A percentile compares a stretch with the other conserved stretches of the same genome.
Evolutionary conservation across 352 stramenopile species (phyloP).

Genomic region (Globisporangium sylvaticum): DNA sequence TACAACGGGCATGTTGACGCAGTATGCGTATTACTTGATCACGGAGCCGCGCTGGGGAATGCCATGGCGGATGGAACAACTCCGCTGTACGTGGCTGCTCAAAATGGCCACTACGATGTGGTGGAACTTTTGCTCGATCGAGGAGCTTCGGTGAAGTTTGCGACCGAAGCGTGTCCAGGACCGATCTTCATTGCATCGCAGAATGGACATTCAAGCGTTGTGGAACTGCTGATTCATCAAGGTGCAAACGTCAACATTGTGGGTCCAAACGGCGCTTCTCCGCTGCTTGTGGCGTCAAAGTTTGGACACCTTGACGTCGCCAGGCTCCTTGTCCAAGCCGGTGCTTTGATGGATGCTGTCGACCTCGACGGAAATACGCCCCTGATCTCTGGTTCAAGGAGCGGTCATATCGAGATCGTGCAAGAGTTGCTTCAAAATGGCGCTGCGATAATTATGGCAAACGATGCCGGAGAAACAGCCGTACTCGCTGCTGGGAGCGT

Average conservation of each 20-base stretch:
- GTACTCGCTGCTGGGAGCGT: conserved; percentile 3
- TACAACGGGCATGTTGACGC: neutral
- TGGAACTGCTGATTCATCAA: neutral
- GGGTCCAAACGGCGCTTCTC: neutral
- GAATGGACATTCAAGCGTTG: conserved; percentile 3
- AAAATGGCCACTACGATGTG: neutral
- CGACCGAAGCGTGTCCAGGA: neutral
- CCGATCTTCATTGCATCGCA: conserved; percentile 3
- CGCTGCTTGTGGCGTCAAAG: neutral
- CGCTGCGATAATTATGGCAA: neutral
- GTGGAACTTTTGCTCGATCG: conserved; percentile 4
- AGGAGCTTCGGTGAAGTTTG: conserved; percentile 3
- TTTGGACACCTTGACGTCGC: conserved; percentile 5
- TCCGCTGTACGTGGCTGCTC: neutral
- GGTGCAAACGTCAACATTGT: conserved; percentile 2
- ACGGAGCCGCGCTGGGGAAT: neutral
- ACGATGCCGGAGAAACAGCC: conserved; percentile 1
- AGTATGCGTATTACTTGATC: neutral
- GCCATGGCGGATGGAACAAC: neutral
- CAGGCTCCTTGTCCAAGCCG: neutral
- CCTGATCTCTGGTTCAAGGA: conserved; percentile 5
- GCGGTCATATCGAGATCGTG: neutral
- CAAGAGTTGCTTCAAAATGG: neutral
- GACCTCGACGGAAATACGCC: conserved; percentile 1
- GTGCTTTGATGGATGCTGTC: neutral